Percentiles rank a stretch among this genome's conserved stretches.
Conservation (phyloP, 345 rosid species). For the Pistacia atlantica region DNA sequence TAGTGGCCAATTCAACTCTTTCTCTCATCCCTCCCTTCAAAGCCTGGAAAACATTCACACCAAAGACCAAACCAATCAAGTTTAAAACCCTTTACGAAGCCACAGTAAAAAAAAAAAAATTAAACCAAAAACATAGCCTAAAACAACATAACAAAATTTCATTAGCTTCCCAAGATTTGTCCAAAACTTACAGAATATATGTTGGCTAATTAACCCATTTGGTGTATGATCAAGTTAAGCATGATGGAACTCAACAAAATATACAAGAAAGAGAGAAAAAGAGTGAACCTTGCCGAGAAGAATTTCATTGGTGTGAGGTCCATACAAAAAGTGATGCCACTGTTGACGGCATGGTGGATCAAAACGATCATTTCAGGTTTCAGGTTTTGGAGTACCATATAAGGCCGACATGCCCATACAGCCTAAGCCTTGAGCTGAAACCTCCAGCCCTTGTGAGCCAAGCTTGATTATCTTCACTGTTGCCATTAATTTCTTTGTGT, state of each 20-base stretch:
- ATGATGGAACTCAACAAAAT: not conserved
- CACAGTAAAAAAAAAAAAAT: not conserved
- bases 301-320: slow-evolving; percentile 45
- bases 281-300: slow-evolving; percentile 43
- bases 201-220: too few species aligned
- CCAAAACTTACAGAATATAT: too few species aligned
- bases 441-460: not conserved
- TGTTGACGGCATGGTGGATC: slow-evolving; percentile 35
- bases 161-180: too few species aligned
- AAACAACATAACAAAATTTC: too few species aligned
- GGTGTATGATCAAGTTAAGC: too few species aligned
- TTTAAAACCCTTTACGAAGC: not conserved
- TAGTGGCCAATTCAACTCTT: slow-evolving; percentile 51
- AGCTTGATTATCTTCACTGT: not conserved
- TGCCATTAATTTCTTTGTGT: not conserved
- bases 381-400: slow-evolving; percentile 46
- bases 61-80: not conserved
- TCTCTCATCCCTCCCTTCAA: slow-evolving; percentile 54
- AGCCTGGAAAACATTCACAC: slow-evolving; percentile 31
- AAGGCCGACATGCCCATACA: slow-evolving; percentile 51
- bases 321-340: slow-evolving; percentile 45
- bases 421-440: slow-evolving; percentile 53
- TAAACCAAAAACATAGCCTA: too few species aligned
- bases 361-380: slow-evolving; percentile 32
- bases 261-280: not conserved